Evolutionary conservation across 805 yeast species (phyloP), one percentile per base, ranked within the genome.

Genomic region (Tetrapisispora pingtungensis): DNA sequence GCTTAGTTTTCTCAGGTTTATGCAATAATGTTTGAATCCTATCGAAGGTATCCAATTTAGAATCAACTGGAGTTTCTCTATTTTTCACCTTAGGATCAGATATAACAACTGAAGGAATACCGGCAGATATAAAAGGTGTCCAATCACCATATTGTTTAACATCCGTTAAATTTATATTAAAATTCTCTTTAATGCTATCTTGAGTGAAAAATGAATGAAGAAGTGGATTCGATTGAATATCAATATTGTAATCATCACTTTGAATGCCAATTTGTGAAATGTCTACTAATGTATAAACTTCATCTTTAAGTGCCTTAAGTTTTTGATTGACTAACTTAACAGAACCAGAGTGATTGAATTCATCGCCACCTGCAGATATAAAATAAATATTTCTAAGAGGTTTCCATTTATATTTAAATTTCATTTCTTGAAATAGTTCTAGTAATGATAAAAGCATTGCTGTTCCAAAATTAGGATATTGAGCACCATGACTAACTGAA

Each of bases 381-480:
- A 89, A 87, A 54, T 80, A 80, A n/a, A 89, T 80, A 1, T 88
- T 70, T 59, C 97, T 73, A 26, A 86, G 59, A 0, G 97, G 96
- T 36, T 69, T 67, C 96, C 97, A 89, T 46, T 78, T 75, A 52
- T 72, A 73, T 33, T 77, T 68, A 41, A 74, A 68, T 45, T 74
- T 77, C 59, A 87, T 63, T 22, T 75, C 68, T n/a, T 85, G 76
- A 42, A 88, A 75, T 0, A 83, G 59, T 44, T 81, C 74, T 5
- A 83, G 76, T 47, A 88, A 62, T 52, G 85, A 88, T 24, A 88
- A 60, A 45, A 89, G 57, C 1, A 81, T 68, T 0, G 81, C 77
- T 1, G 89, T 80, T 0, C 95, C 93, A 1, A 93, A 77, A 52
- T 77, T 76, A 13, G 87, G 77, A 34, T 75, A 70, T 3, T 74